Base-by-base conservation (phyloP, 192 early-diverging fungal genomes). In the Rhizoclosmatium sp. region DNA sequence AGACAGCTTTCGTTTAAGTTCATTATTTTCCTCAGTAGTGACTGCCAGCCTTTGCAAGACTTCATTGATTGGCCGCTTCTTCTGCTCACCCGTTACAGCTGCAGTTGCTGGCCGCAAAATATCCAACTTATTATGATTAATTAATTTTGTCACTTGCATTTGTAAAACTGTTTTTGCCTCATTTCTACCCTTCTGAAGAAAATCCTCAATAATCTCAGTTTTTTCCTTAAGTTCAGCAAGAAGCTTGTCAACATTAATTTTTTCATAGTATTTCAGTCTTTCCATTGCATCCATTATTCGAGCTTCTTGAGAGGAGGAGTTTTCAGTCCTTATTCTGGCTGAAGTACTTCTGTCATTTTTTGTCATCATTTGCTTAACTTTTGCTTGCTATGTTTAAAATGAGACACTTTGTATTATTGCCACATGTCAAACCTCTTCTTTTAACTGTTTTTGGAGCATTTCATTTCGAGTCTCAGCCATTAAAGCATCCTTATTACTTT, bases 221-320 rank as follows among this genome's bases (percentile, higher is more conserved):
- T 88, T 88, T 59, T 88, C 84, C 4, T 79, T 71, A 12, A 88
- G 82, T 21, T 90, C 85, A 21, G 79, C 54, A 12, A 90, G 44
- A 42, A 90, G 51, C 10, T 71, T 60, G 16, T 90, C 87, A 64
- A 90, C 82, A 65, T 87, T 83, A 59, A 89, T 69, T 19, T 78
- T 80, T 58, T 87, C 85, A 65, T 86, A 85, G 19, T 83, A 73
- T 46, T 79, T 81, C 7, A 87, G 54, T 67, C 73, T 78, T 31
- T 84, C 80, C 45, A 85, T 71, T 12, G 87, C 79, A 59, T 86
- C 86, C 1, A 62, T 61, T 3, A 74, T 49, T 47, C 66, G 54
- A 49, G 69, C 44, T 31, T 78, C 69, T 23, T 86, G 69, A 21
- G 39, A 23, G 16, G 39, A 46, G 4, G 76, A 47, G 1, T 39